Conservation (phyloP, 163 green algal species). For the Chlorella variabilis region DNA sequence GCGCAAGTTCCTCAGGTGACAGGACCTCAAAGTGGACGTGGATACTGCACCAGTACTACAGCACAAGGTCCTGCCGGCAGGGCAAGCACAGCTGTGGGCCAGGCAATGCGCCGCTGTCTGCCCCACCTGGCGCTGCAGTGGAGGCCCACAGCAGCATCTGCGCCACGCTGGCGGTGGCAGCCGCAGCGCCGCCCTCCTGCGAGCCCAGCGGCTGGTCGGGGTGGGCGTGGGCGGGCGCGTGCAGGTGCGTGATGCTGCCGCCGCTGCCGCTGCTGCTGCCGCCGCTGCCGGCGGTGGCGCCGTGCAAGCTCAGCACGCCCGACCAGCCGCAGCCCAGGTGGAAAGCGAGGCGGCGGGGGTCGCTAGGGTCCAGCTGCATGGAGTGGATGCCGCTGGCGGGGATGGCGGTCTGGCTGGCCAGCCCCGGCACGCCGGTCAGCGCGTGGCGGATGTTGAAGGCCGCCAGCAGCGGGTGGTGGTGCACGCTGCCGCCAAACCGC, state of each 20-base stretch:
- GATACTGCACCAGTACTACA: no score
- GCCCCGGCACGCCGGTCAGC: constrained; percentile 34
- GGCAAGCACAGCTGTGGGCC: no score
- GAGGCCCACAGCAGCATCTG: constrained; percentile 33
- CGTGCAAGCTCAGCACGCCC: constrained; percentile 36
- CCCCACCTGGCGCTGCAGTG: constrained; percentile 21
- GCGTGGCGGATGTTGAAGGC: constrained; percentile 20
- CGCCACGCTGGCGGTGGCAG: neutral
- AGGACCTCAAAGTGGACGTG: no score
- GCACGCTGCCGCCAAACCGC: constrained; percentile 33
- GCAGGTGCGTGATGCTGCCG: constrained; percentile 44
- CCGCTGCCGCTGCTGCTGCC: constrained; percentile 21
- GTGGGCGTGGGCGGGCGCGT: constrained; percentile 35
- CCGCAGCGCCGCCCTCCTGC: neutral
- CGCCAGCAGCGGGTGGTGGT: constrained; percentile 46
- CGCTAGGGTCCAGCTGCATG: constrained; percentile 36
- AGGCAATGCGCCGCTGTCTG: no score
- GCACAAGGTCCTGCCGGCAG: no score
- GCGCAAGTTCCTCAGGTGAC: no score
- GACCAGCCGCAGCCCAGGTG: constrained; percentile 49
- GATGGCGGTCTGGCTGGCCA: constrained; percentile 37
- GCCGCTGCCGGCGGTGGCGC: neutral
- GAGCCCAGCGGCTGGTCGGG: neutral
- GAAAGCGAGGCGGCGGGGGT: constrained; percentile 36
- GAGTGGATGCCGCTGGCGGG: constrained; percentile 32